A percentile compares a stretch with the other conserved stretches of the same genome.
These are phyloP conservation scores for Cyclaneusma minus DNA, from an alignment of 2,329 filamentous ascomycete species.

Conservation along the genomic window DNA sequence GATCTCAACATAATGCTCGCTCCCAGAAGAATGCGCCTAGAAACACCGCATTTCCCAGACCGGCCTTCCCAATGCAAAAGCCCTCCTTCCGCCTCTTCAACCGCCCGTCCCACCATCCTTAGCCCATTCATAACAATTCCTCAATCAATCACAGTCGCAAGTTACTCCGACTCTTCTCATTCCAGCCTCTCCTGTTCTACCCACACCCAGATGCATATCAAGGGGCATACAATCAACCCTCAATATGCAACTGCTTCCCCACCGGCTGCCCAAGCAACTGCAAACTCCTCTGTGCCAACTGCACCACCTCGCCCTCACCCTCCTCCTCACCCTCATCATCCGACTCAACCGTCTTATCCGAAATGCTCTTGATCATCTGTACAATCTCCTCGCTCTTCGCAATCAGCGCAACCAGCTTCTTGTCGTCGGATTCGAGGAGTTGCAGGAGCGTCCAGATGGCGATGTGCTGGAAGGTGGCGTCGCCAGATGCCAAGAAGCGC, in stretches of 20 bases:
- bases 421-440: constrained; percentile 87
- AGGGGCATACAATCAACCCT: constrained; percentile 39
- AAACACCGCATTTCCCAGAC: constrained; percentile 20
- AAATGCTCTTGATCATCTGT: constrained; percentile 80
- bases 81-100: no score
- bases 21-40: constrained; percentile 18
- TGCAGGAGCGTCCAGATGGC: constrained; percentile 96
- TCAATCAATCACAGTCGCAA: no score
- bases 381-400: constrained; percentile 83
- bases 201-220: constrained; percentile 16
- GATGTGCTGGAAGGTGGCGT: constrained; percentile 97
- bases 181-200: no score
- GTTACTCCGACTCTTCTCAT: no score
- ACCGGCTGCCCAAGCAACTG: constrained; percentile 67
- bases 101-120: no score
- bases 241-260: constrained; percentile 63
- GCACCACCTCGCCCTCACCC: constrained; percentile 85
- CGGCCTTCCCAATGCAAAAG: no score
- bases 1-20: constrained; percentile 22
- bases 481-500: constrained; percentile 83
- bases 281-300: constrained; percentile 75
- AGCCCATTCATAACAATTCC: no score
- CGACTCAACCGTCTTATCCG: constrained; percentile 74
- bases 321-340: constrained; percentile 80
- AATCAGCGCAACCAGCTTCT: constrained; percentile 74